These are phyloP conservation scores for Rosa chinensis DNA, from an alignment of 306 rosid species.

Conservation along the genomic window DNA sequence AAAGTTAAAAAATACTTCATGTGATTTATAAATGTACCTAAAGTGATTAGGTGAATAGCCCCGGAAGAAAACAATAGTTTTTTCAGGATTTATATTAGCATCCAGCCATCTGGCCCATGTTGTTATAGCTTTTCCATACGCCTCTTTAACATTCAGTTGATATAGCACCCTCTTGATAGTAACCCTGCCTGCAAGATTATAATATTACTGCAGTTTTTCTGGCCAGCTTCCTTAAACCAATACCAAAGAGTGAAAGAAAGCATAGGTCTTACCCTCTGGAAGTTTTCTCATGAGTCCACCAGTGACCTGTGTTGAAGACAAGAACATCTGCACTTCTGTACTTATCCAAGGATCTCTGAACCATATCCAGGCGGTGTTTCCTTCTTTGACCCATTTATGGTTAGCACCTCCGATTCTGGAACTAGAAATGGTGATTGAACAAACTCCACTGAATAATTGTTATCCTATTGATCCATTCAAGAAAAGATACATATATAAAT, in stretches of 20 bases:
- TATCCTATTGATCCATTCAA: too few relatives aligned
- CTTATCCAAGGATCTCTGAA: slow-evolving; percentile 17
- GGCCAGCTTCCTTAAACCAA: neutral
- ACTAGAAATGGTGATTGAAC: slow-evolving; percentile 30
- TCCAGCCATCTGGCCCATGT: slow-evolving; percentile 34
- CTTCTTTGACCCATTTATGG: slow-evolving; percentile 16
- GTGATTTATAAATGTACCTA: slow-evolving; percentile 15
- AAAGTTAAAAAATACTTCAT: neutral
- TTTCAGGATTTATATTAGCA: slow-evolving; percentile 16
- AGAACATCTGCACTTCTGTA: slow-evolving; percentile 29
- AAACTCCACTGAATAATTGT: too few relatives aligned
- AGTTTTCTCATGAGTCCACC: slow-evolving; percentile 36
- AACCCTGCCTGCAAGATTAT: slow-evolving; percentile 21
- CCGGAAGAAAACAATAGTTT: slow-evolving; percentile 24
- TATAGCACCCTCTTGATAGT: slow-evolving; percentile 31
- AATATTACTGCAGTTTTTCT: neutral
- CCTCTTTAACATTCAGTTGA: slow-evolving; percentile 19
- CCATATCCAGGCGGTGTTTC: slow-evolving; percentile 27
- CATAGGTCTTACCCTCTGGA: slow-evolving; percentile 13
- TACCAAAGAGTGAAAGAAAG: neutral
- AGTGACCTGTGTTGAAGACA: slow-evolving; percentile 27
- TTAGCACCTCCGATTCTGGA: slow-evolving; percentile 29
- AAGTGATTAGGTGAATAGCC: slow-evolving; percentile 32
- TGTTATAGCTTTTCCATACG: slow-evolving; percentile 22
- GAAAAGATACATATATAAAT: too few relatives aligned